Evolutionary conservation across 116 monocot species (phyloP).

Genomic region (Zostera marina): DNA sequence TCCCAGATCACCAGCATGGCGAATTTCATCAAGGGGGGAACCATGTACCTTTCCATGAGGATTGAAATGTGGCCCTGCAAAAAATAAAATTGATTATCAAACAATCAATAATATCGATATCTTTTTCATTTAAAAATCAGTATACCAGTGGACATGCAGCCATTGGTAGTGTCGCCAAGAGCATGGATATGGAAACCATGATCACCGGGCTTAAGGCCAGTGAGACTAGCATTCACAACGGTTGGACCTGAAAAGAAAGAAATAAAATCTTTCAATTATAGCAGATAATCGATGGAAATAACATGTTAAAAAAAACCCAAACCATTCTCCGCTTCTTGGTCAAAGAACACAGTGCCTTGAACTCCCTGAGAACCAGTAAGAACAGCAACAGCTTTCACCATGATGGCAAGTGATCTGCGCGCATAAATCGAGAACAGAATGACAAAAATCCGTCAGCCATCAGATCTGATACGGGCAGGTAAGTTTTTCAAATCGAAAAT

Average conservation of each 20-base stretch:
- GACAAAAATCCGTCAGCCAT: not conserved
- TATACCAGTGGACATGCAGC: constrained; percentile 90
- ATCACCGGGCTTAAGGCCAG: constrained; percentile 65
- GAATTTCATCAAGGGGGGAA: constrained; percentile 60
- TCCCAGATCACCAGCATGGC: constrained; percentile 97
- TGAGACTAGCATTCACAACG: constrained; percentile 40
- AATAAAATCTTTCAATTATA: not conserved
- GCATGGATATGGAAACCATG: constrained; percentile 97
- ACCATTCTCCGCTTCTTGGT: constrained; percentile 83
- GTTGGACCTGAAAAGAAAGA: constrained; percentile 37
- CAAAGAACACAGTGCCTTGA: constrained; percentile 62
- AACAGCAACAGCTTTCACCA: constrained; percentile 91
- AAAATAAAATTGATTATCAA: not conserved
- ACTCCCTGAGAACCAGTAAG: constrained; percentile 40
- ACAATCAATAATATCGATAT: not conserved
- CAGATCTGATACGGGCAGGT: too few species aligned
- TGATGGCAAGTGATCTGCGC: constrained; percentile 37
- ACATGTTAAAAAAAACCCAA: not conserved
- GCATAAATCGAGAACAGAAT: not conserved
- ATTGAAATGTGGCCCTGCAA: constrained; percentile 85
- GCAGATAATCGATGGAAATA: too few species aligned
- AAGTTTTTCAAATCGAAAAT: too few species aligned
- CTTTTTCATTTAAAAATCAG: not conserved
- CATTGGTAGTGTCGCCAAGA: constrained; percentile 95
- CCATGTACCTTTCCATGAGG: constrained; percentile 81